Percentiles rank a stretch among this genome's conserved stretches.
These are phyloP conservation scores for Leccinum pseudoinsigne DNA, from an alignment of 1,284 basidiomycete genomes.

Conservation along the genomic window DNA sequence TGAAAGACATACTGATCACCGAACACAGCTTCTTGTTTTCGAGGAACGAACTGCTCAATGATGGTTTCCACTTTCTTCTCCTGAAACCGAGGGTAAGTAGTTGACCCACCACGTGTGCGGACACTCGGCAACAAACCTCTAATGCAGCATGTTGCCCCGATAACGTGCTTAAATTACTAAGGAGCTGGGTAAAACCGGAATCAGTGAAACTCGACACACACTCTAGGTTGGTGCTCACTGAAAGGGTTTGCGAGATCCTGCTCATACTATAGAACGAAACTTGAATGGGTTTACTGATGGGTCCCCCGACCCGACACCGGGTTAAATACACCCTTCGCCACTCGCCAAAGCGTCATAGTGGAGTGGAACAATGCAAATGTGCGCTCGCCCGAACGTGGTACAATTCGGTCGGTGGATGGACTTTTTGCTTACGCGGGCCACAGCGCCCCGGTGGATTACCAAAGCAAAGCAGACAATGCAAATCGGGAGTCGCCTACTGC, in stretches of 20 bases:
- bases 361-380: constrained; percentile 25
- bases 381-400: constrained; percentile 9
- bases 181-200: constrained; percentile 19
- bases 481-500: constrained; percentile 1
- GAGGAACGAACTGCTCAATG: constrained; percentile 30
- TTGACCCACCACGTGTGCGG: constrained; percentile 9
- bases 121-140: constrained; percentile 22
- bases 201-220: constrained; percentile 5
- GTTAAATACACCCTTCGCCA: constrained; percentile 32
- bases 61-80: constrained; percentile 21
- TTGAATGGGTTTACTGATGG: neutral
- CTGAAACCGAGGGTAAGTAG: constrained; percentile 14
- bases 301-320: neutral
- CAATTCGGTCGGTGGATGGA: constrained; percentile 12
- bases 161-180: constrained; percentile 28
- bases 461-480: constrained; percentile 24
- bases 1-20: constrained; percentile 35
- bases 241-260: constrained; percentile 35
- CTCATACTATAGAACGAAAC: constrained; percentile 22
- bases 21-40: constrained; percentile 31
- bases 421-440: constrained; percentile 12
- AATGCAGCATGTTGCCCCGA: constrained; percentile 8
- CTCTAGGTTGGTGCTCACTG: constrained; percentile 21
- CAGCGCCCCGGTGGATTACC: neutral
- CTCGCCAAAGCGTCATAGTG: constrained; percentile 23